Base-by-base conservation (phyloP, 2,329 filamentous ascomycete species). In the Aspergillus terreus region DNA sequence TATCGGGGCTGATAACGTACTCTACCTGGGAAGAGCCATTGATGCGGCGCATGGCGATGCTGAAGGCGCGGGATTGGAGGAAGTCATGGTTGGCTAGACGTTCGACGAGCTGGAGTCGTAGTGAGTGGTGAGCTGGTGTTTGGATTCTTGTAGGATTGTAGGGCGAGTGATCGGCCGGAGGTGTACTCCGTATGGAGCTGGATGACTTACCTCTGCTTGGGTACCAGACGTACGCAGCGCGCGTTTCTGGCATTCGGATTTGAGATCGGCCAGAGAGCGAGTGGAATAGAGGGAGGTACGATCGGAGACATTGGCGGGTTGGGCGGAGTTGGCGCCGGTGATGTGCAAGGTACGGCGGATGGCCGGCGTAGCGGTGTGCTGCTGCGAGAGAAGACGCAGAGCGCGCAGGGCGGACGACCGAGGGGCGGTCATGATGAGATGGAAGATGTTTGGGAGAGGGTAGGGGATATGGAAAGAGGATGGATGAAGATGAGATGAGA, bases 241-340 rank as follows among this genome's bases (percentile, higher is more conserved):
- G 45, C 78, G 70, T 61, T 72, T 74, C 62, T 75, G 69, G 69
- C 78, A 81, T 58, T 82, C 79, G 12, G 64, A 64, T 58, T 76
- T 76, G 27, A 81, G 73, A 49, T 80, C 77, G 46, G 75, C 70
- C 42, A 81, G 67, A 54, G 74, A 78, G 54, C 75, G 76, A 51
- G 79, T 76, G 32, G 77, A 70, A 52, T 80, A 79, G 50, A 76
- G 63, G 40, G 75, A 74, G 15, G 78, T 72, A 60, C 78, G 78
- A 59, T 82, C 80, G 30, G 75, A 65, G 61, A 77, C 62, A 68
- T 74, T 69, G 74, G 71, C 62, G 66, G 74, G 58, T 71, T 81
- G 62, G 54, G 78, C 82, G 46, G 81, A 81, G 25, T 81, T 75
- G 36, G 78, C 78, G 49, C 82, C 82, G 33, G 82, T 85, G 72